These are phyloP conservation scores for Bryopsis sp. DNA, from an alignment of 139 green algal species.

Conservation along the genomic window DNA sequence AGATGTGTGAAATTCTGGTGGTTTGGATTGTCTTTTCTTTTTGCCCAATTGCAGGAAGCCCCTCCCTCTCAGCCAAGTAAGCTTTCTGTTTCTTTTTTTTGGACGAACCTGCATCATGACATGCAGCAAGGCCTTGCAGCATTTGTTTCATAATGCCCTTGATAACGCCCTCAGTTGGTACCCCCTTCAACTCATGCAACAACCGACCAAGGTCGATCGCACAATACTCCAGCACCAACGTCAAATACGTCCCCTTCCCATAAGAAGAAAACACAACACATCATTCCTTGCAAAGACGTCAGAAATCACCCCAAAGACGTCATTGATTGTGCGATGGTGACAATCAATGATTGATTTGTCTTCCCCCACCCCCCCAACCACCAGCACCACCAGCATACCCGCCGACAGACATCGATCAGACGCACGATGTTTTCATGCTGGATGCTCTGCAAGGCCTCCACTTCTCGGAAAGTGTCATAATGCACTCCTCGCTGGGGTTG, in stretches of 20 bases:
- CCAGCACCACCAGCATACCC: neutral
- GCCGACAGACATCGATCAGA: neutral
- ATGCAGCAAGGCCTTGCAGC: constrained; percentile 2
- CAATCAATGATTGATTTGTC: too few species aligned
- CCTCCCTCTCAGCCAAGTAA: too few species aligned
- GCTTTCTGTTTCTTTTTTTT: too few species aligned
- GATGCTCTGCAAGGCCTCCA: neutral
- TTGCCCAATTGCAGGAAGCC: too few species aligned
- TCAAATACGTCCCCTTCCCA: constrained; percentile 17
- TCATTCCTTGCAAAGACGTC: too few species aligned
- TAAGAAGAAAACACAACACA: too few species aligned
- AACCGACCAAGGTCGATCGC: constrained; percentile 14
- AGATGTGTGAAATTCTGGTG: too few species aligned
- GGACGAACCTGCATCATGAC: neutral
- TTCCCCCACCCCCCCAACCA: too few species aligned
- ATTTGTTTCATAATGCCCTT: constrained; percentile 4
- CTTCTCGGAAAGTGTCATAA: neutral
- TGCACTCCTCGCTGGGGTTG: constrained; percentile 10
- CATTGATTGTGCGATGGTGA: too few species aligned
- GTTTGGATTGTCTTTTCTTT: too few species aligned
- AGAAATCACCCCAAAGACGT: too few species aligned
- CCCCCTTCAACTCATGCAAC: neutral
- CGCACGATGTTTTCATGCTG: neutral
- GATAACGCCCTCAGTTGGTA: neutral
- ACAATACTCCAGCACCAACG: constrained; percentile 18